Evolutionary conservation across 192 early-diverging fungal species (phyloP).

Genomic region (Umbelopsis sp.): DNA sequence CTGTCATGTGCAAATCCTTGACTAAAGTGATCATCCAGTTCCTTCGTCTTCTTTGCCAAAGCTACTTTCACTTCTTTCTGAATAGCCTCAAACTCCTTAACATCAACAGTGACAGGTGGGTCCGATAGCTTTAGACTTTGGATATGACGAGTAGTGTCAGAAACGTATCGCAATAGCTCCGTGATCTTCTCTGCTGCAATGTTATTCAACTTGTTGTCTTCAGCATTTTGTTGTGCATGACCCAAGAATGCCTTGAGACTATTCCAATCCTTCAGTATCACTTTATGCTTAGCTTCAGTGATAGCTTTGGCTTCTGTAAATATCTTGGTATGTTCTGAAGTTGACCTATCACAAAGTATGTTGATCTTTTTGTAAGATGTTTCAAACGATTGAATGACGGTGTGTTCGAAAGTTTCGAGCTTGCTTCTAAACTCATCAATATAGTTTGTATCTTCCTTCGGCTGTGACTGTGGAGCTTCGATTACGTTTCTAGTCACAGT

Average conservation of each 20-base stretch:
- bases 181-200: conserved; percentile 23
- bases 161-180: conserved; percentile 27
- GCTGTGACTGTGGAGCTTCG: neutral
- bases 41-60: conserved; percentile 16
- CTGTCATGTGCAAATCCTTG: conserved; percentile 7
- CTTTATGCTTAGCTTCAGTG: conserved; percentile 15
- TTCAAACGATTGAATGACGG: neutral
- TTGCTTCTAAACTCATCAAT: neutral
- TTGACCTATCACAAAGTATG: neutral
- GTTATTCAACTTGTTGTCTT: neutral
- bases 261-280: conserved; percentile 29
- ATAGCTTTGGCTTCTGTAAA: neutral
- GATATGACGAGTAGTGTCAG: conserved; percentile 25
- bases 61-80: conserved; percentile 24
- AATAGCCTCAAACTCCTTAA: conserved; percentile 27
- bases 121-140: conserved; percentile 30
- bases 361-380: neutral
- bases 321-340: neutral
- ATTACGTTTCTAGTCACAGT: neutral
- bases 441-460: neutral
- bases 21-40: conserved; percentile 13
- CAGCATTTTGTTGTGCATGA: conserved; percentile 19
- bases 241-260: conserved; percentile 24
- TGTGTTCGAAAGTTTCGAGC: neutral
- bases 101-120: conserved; percentile 31